Conservation (phyloP, 2,329 filamentous ascomycete genomes). For the Botrytis hyacinthi region DNA sequence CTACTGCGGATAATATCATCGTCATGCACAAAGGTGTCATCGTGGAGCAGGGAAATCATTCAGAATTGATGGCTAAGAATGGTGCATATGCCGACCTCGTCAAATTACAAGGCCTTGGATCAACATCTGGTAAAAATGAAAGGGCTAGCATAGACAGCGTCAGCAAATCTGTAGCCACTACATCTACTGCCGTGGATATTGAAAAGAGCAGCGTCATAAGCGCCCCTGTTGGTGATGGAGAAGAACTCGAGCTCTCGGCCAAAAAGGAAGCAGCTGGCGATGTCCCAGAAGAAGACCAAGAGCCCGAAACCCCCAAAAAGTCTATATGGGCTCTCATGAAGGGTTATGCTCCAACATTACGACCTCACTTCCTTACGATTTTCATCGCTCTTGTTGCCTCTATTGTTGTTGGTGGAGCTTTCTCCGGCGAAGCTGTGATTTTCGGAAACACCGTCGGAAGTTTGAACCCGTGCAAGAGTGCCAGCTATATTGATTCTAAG, state of each 20-base stretch:
- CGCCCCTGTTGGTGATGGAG: constrained; percentile 1
- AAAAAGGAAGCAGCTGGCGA: constrained; percentile 2
- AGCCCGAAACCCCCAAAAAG: constrained; percentile 25
- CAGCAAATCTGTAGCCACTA: constrained; percentile 22
- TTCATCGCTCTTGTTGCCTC: constrained; percentile 45
- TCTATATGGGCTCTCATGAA: constrained; percentile 26
- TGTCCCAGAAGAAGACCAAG: constrained; percentile 20
- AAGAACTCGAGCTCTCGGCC: not conserved
- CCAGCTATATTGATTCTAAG: constrained; percentile 28
- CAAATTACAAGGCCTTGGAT: constrained; percentile 48
- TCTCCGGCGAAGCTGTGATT: constrained; percentile 54
- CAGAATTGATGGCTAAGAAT: constrained; percentile 59
- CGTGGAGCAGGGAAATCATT: constrained; percentile 73
- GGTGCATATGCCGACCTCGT: constrained; percentile 69
- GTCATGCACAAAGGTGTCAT: constrained; percentile 73
- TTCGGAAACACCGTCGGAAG: constrained; percentile 52
- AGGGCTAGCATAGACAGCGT: constrained; percentile 22
- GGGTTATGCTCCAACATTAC: constrained; percentile 15
- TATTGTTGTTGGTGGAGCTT: constrained; percentile 55
- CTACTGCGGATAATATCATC: constrained; percentile 83
- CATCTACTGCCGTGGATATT: constrained; percentile 19
- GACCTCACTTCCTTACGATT: constrained; percentile 24
- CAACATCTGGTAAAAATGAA: constrained; percentile 27
- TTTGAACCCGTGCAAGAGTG: constrained; percentile 47
- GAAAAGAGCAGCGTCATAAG: constrained; percentile 20